phyloP scores from a whole-genome alignment of 2,329 filamentous ascomycete species.

The Amesomyces nigricolor region DNA sequence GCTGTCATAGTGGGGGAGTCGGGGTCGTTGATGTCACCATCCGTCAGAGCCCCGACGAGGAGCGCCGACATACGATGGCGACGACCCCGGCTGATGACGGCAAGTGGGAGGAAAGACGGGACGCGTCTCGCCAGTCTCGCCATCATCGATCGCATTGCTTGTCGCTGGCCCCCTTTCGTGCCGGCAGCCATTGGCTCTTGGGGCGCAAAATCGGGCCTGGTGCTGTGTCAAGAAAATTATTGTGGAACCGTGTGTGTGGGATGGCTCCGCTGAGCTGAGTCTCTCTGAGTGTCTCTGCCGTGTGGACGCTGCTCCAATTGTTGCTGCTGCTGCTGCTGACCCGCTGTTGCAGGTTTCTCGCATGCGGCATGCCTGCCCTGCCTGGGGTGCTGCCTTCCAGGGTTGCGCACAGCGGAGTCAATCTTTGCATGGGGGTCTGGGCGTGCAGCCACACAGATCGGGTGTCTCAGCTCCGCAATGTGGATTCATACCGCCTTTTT shows the following conservation, averaged over 20 bases:
- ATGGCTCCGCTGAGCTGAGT: conserved; percentile 14
- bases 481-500: conserved; percentile 26
- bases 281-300: neutral
- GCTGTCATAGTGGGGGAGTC: neutral
- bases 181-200: conserved; percentile 3
- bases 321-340: neutral
- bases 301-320: too few species aligned
- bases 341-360: conserved; percentile 10
- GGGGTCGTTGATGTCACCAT: conserved; percentile 15
- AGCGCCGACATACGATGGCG: neutral
- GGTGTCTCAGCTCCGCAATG: conserved; percentile 10
- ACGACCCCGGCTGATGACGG: conserved; percentile 3
- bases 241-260: conserved; percentile 18
- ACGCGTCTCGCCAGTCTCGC: neutral
- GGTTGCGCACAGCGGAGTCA: neutral
- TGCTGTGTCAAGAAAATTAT: conserved; percentile 13
- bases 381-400: conserved; percentile 14
- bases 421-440: conserved; percentile 13
- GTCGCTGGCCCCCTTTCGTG: neutral
- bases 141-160: neutral
- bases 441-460: conserved; percentile 17
- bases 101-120: neutral
- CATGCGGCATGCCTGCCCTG: conserved; percentile 7
- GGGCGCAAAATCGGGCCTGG: neutral
- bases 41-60: neutral